Evolutionary conservation across 345 rosid genomes (phyloP), one percentile per base, ranked within the genome.

Genomic region (Geranium brycei): DNA sequence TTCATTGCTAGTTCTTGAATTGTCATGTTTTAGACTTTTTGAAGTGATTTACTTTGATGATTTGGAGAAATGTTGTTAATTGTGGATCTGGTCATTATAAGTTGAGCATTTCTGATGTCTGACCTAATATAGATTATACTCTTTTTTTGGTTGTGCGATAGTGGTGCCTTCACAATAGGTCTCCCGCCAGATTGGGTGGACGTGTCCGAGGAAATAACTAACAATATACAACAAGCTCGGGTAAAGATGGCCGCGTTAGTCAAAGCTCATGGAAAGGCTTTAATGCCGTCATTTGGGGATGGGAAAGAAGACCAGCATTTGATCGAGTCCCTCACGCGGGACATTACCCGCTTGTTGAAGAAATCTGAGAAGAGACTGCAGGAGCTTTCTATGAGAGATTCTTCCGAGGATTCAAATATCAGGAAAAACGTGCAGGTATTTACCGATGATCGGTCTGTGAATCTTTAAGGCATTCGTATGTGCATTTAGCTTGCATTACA

Each of bases 201-300:
- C 81, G 84, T 88, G 16, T 90, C 99, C 4, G 97, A 91, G 81
- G 99, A 88, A 71, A 85, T 95, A 67, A 85, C 92, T 1, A 81
- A 76, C 31, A 77, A 91, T 71, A 85, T 91, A 77, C 95, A 88
- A 64, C 90, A 76, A 17, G 95, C 87, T 40, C 80, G 77, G 62
- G 75, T 69, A 5, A 91, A 85, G 79, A 88, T 87, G 97, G 78
- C 69, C 1, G 97, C 85, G 71, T 60, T 95, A 73, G 81, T 91
- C 19, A 95, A 81, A 74, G 93, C 96, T 77, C 96, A 91, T 72
- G 88, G 91, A 31, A 95, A 95, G 75, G 95, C 97, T 47, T 76
- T 95, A 74, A 91, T 95, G 99, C 99, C 99, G 31, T 95, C 99
- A 0, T 91, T 95, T 70, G 99, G 97, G 51, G 99, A 95, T 65